Evolutionary conservation across 2,329 filamentous ascomycete genomes (phyloP).

Genomic region (Aspergillus eucalypticola): DNA sequence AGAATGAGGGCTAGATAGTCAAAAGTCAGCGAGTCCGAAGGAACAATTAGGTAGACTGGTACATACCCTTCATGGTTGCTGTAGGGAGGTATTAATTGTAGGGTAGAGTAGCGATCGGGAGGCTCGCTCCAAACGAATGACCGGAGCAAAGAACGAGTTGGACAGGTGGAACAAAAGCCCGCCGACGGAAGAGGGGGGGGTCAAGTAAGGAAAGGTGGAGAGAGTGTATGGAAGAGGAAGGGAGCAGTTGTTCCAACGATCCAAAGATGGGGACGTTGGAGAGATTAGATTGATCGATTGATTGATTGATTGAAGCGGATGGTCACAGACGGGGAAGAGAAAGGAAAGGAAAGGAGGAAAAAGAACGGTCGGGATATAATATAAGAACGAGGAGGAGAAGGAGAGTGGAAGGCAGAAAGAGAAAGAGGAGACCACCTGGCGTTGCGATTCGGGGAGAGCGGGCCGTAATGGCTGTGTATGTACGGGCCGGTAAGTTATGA

Average conservation of each 20-base stretch:
- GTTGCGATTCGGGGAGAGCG: slow-evolving; percentile 3
- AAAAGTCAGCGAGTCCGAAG: slow-evolving; percentile 16
- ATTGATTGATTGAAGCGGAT: background rate
- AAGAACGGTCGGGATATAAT: slow-evolving; percentile 1
- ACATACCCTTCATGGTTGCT: slow-evolving; percentile 22
- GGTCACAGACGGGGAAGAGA: background rate
- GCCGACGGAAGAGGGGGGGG: background rate
- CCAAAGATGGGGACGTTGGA: background rate
- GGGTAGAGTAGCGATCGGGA: slow-evolving; percentile 4
- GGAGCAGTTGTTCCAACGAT: background rate
- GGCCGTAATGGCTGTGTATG: slow-evolving; percentile 6
- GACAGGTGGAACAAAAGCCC: slow-evolving; percentile 1
- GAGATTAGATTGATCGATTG: slow-evolving; percentile 3
- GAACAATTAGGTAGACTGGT: background rate
- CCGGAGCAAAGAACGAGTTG: slow-evolving; percentile 4
- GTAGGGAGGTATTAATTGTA: slow-evolving; percentile 9
- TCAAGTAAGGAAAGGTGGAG: background rate
- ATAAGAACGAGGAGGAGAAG: slow-evolving; percentile 1
- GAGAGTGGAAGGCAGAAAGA: background rate
- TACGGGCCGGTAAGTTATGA: background rate
- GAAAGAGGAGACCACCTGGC: slow-evolving; percentile 9
- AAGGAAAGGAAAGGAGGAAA: slow-evolving; percentile 3
- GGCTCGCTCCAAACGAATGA: slow-evolving; percentile 15
- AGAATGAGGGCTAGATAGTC: slow-evolving; percentile 79
- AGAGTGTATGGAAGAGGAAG: background rate